Evolutionary conservation across 2,329 filamentous ascomycete species (phyloP).

Genomic region (Ustilaginoidea virens): DNA sequence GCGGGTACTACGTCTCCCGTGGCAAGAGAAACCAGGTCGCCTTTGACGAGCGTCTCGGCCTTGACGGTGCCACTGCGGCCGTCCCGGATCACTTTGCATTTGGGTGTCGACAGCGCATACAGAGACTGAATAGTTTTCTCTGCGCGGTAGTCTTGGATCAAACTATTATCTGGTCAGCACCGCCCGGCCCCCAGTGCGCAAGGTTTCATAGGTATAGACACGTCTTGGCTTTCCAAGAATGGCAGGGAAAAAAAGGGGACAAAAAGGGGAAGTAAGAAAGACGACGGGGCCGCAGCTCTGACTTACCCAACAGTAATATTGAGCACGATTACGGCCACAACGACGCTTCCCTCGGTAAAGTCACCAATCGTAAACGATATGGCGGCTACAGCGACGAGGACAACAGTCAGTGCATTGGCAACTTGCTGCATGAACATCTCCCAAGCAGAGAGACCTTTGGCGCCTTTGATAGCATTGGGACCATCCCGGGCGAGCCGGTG

Average conservation of each 20-base stretch:
- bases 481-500: conserved; percentile 51
- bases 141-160: conserved; percentile 44
- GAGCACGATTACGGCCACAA: conserved; percentile 48
- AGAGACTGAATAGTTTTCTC: conserved; percentile 48
- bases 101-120: conserved; percentile 41
- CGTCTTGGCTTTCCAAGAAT: no score
- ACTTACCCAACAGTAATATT: conserved; percentile 51
- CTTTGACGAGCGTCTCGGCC: conserved; percentile 44
- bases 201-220: neutral
- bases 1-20: conserved; percentile 57
- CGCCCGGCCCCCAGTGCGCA: no score
- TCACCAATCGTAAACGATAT: conserved; percentile 50
- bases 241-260: conserved; percentile 6
- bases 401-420: conserved; percentile 61
- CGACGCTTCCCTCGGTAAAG: conserved; percentile 47
- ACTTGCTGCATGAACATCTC: conserved; percentile 64
- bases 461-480: conserved; percentile 54
- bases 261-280: neutral
- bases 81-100: conserved; percentile 41
- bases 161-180: conserved; percentile 17
- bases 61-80: conserved; percentile 34
- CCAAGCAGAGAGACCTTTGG: conserved; percentile 57
- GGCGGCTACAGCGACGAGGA: conserved; percentile 61
- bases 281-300: no score
- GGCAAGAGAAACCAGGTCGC: conserved; percentile 46